Evolutionary conservation across 2,329 filamentous ascomycete genomes (phyloP).

Genomic region (Sporothrix globosa): DNA sequence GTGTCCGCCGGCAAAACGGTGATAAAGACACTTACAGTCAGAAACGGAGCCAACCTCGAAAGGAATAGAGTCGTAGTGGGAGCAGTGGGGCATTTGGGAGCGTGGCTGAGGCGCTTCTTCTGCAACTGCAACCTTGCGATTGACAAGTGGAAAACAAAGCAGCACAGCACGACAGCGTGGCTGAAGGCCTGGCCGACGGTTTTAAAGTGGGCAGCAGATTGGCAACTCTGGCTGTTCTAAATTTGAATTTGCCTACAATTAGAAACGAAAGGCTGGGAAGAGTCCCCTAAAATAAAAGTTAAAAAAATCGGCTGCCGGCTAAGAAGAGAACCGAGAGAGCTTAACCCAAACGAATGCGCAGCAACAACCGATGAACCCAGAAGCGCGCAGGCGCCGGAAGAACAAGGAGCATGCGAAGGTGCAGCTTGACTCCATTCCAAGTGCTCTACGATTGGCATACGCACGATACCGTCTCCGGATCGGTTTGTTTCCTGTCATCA

Average conservation of each 20-base stretch:
- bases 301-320: background rate
- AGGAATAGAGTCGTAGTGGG: conserved; percentile 9
- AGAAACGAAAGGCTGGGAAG: background rate
- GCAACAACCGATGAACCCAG: background rate
- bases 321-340: background rate
- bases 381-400: conserved; percentile 5
- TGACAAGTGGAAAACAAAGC: background rate
- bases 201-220: too few species aligned
- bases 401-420: too few species aligned
- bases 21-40: background rate
- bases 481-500: conserved; percentile 13
- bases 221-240: conserved; percentile 11
- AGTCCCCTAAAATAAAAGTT: too few species aligned
- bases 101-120: conserved; percentile 18
- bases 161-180: background rate
- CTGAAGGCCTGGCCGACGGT: background rate
- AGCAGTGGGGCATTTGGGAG: conserved; percentile 4
- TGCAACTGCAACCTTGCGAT: conserved; percentile 6
- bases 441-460: background rate
- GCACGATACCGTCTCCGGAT: conserved; percentile 10
- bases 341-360: conserved; percentile 5
- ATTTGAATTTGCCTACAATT: conserved; percentile 25
- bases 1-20: conserved; percentile 19
- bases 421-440: background rate
- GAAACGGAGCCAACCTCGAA: background rate